Conservation (phyloP, 345 rosid genomes). For the Eucalyptus pumila region DNA sequence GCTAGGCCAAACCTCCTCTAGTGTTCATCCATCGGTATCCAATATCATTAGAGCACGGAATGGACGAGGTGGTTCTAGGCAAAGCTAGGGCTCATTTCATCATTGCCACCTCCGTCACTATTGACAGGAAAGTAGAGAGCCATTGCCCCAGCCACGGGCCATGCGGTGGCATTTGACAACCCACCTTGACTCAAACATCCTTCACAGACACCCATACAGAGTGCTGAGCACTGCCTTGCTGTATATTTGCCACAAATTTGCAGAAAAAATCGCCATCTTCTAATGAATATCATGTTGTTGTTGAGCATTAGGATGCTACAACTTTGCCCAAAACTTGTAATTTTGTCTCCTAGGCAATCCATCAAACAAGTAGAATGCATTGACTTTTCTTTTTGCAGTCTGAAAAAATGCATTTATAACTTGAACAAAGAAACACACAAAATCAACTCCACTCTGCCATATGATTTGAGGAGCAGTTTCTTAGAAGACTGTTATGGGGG, state of each 20-base stretch:
- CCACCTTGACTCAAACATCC: neutral
- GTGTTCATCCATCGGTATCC: neutral
- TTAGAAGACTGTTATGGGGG: neutral
- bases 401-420: neutral
- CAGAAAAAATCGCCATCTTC: neutral
- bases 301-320: neutral
- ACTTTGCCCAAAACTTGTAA: neutral
- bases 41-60: neutral
- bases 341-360: neutral
- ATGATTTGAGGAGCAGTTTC: neutral
- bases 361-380: neutral
- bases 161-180: neutral
- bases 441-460: neutral
- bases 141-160: neutral
- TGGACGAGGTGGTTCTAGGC: too few relatives aligned
- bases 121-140: neutral
- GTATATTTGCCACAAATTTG: neutral
- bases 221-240: neutral
- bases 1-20: neutral
- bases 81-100: too few relatives aligned
- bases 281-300: neutral
- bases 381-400: too few relatives aligned
- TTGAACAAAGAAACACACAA: neutral
- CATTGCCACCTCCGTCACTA: neutral
- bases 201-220: neutral